Percentiles rank a stretch among this genome's conserved stretches.
Conservation (phyloP, 148 eudicot genomes). For the Selenicereus undatus region DNA sequence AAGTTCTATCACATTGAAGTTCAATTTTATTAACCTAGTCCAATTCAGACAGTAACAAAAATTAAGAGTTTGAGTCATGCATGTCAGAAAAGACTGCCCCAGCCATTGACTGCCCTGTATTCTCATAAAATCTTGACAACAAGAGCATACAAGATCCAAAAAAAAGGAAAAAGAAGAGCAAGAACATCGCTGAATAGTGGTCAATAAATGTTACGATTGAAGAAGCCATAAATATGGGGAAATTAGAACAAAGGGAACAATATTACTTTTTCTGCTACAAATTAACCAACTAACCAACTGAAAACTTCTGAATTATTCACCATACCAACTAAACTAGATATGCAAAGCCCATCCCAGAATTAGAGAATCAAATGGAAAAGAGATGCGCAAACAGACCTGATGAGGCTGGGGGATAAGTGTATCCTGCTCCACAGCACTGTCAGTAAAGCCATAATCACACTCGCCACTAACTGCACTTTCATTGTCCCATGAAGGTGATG, state of each 20-base stretch:
- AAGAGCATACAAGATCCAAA: neutral
- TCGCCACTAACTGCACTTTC: conserved; percentile 41
- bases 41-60: conserved; percentile 4
- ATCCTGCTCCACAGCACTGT: conserved; percentile 61
- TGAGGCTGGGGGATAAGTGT: conserved; percentile 69
- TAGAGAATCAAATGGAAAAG: neutral
- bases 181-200: neutral
- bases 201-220: neutral
- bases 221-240: neutral
- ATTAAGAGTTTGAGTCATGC: neutral
- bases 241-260: neutral
- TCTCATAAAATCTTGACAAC: neutral
- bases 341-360: neutral
- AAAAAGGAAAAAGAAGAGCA: no score
- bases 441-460: conserved; percentile 48
- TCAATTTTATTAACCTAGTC: conserved; percentile 67
- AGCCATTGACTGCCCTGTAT: neutral
- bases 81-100: neutral
- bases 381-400: conserved; percentile 44
- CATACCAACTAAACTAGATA: neutral
- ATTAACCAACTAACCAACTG: neutral
- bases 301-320: neutral
- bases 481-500: conserved; percentile 55
- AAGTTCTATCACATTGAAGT: conserved; percentile 67
- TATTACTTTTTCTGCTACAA: neutral